Evolutionary conservation across 73 alveolate species (phyloP).

Genomic region (Tetrahymena borealis): DNA sequence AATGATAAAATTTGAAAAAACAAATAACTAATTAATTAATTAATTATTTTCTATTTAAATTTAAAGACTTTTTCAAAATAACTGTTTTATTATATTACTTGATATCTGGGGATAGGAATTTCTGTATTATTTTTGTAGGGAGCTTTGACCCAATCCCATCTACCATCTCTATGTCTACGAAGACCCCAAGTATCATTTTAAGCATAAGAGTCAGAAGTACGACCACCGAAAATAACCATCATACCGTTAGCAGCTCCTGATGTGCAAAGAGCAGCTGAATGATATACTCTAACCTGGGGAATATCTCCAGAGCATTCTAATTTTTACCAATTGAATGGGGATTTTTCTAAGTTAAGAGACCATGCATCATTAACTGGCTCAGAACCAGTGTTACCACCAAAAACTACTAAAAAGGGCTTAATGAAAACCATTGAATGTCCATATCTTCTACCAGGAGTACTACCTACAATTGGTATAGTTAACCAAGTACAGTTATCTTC

Average conservation of each 20-base stretch:
- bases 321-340: constrained; percentile 85
- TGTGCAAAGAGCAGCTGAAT: constrained; percentile 92
- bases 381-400: constrained; percentile 95
- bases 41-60: too few species aligned
- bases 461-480: constrained; percentile 97
- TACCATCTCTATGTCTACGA: constrained; percentile 96
- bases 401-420: constrained; percentile 88
- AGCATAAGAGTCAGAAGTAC: constrained; percentile 77
- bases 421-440: constrained; percentile 93
- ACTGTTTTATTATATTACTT: too few species aligned
- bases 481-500: constrained; percentile 92
- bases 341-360: constrained; percentile 77
- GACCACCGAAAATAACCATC: constrained; percentile 95
- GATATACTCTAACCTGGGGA: constrained; percentile 95
- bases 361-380: constrained; percentile 92
- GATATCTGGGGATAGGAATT: constrained; percentile 60
- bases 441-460: constrained; percentile 98
- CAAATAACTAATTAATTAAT: too few species aligned
- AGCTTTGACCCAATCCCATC: constrained; percentile 99
- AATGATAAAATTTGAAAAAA: too few species aligned
- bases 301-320: constrained; percentile 71
- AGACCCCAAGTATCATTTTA: constrained; percentile 97
- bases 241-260: constrained; percentile 98
- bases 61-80: too few species aligned
- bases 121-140: constrained; percentile 71